phyloP scores from a whole-genome alignment of 306 rosid genomes.

The Lablab purpureus region DNA sequence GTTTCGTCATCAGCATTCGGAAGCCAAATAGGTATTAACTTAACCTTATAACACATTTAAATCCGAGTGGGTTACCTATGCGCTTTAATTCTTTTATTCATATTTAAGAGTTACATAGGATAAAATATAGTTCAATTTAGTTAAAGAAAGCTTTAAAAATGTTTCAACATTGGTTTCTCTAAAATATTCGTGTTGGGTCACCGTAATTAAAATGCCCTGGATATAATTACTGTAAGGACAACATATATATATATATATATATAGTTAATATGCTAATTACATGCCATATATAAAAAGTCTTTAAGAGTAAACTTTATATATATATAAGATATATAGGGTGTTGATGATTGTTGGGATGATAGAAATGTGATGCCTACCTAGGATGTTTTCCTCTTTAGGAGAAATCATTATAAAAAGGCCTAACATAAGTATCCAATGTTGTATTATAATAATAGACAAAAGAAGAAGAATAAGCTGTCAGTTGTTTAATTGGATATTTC shows the following conservation, averaged over 20 bases:
- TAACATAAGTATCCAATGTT: conserved; percentile 33
- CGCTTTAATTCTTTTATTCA: conserved; percentile 1
- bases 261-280: background rate
- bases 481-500: conserved; percentile 36
- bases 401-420: conserved; percentile 42
- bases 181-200: no score
- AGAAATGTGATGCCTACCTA: conserved; percentile 31
- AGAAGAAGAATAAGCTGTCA: background rate
- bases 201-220: no score
- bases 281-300: background rate
- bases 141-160: background rate
- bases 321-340: no score
- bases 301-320: background rate
- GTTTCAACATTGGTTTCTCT: no score
- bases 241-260: no score
- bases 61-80: conserved; percentile 57
- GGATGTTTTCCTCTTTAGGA: conserved; percentile 41
- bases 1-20: conserved; percentile 47
- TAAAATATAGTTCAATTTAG: background rate
- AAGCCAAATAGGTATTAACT: conserved; percentile 47
- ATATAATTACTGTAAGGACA: background rate
- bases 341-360: conserved; percentile 10
- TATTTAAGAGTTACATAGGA: background rate
- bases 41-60: conserved; percentile 38
- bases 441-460: background rate